These are phyloP conservation scores for Pythium folliculosum DNA, from an alignment of 352 stramenopile genomes.

Conservation along the genomic window DNA sequence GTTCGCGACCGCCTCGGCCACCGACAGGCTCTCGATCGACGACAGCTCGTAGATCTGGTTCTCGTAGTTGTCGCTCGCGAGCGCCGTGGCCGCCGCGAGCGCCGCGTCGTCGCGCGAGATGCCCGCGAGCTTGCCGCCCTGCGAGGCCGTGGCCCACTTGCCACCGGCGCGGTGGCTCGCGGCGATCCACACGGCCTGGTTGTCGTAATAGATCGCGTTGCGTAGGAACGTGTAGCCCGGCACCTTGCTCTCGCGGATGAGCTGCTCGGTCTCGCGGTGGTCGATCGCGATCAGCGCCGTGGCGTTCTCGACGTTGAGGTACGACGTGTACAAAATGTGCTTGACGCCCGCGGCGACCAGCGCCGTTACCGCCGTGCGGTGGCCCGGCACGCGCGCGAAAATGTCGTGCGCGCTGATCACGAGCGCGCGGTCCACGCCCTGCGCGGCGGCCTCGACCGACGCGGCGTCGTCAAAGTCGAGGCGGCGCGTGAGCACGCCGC, in stretches of 20 bases:
- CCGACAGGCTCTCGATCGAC: neutral
- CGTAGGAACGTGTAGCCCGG: slow-evolving; percentile 27
- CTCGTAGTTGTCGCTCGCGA: slow-evolving; percentile 15
- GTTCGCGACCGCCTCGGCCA: slow-evolving; percentile 7
- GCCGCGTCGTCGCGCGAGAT: slow-evolving; percentile 13
- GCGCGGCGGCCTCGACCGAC: slow-evolving; percentile 22
- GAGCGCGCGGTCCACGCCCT: slow-evolving; percentile 26
- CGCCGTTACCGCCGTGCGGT: slow-evolving; percentile 16
- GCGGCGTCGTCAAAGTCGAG: slow-evolving; percentile 20
- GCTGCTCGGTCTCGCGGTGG: slow-evolving; percentile 16
- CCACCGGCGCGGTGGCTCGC: neutral
- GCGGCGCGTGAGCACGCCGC: slow-evolving; percentile 14
- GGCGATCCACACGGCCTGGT: slow-evolving; percentile 7
- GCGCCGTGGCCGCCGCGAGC: slow-evolving; percentile 4
- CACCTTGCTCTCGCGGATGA: slow-evolving; percentile 22
- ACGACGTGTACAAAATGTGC: slow-evolving; percentile 31
- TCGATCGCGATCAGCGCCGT: slow-evolving; percentile 5
- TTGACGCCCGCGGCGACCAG: slow-evolving; percentile 20
- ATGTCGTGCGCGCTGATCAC: slow-evolving; percentile 23
- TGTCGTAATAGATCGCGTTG: slow-evolving; percentile 28
- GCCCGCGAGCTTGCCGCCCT: neutral
- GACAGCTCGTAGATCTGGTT: slow-evolving; percentile 22
- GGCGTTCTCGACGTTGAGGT: slow-evolving; percentile 15
- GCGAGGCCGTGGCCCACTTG: slow-evolving; percentile 14
- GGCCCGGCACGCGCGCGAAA: neutral